These are phyloP conservation scores for Vanrija sp. DNA, from an alignment of 1,284 basidiomycete genomes.

Conservation along the genomic window DNA sequence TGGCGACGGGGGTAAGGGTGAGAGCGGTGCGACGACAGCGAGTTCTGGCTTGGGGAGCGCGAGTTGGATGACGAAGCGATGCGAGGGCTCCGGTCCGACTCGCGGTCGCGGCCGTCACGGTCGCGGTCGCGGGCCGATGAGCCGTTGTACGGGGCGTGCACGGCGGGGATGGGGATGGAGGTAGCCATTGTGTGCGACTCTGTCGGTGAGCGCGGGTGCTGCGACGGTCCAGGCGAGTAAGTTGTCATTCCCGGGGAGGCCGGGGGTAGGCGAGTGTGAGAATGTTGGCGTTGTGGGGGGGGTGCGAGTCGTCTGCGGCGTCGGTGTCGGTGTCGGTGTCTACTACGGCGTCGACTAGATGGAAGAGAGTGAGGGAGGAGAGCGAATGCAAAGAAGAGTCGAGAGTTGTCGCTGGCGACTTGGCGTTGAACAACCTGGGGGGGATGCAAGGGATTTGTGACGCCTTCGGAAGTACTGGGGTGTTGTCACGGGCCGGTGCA, in stretches of 20 bases:
- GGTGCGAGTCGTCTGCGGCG: too few relatives aligned
- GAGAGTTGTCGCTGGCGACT: too few relatives aligned
- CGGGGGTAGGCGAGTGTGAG: too few relatives aligned
- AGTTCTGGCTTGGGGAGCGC: slow-evolving; percentile 1
- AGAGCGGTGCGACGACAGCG: slow-evolving; percentile 12
- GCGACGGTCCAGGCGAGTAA: background rate
- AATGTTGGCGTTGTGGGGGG: too few relatives aligned
- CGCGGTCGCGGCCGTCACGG: background rate
- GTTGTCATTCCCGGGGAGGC: background rate
- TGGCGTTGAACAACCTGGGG: background rate
- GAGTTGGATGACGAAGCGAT: slow-evolving; percentile 1
- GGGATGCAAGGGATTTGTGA: background rate
- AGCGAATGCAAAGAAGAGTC: too few relatives aligned
- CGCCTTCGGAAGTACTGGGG: too few relatives aligned
- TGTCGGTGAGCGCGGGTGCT: background rate
- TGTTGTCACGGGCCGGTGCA: too few relatives aligned
- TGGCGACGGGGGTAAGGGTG: slow-evolving; percentile 12
- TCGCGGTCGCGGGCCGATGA: background rate
- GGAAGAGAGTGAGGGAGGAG: too few relatives aligned
- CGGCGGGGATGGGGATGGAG: slow-evolving; percentile 14
- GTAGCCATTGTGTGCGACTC: slow-evolving; percentile 7
- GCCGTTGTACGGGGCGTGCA: slow-evolving; percentile 1
- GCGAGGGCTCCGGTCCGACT: background rate
- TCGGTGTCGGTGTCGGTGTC: too few relatives aligned
- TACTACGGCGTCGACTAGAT: too few relatives aligned